A percentile compares a stretch with the other conserved stretches of the same genome.
phyloP scores from a whole-genome alignment of 2,329 filamentous ascomycete genomes.

The Onygena corvina region DNA sequence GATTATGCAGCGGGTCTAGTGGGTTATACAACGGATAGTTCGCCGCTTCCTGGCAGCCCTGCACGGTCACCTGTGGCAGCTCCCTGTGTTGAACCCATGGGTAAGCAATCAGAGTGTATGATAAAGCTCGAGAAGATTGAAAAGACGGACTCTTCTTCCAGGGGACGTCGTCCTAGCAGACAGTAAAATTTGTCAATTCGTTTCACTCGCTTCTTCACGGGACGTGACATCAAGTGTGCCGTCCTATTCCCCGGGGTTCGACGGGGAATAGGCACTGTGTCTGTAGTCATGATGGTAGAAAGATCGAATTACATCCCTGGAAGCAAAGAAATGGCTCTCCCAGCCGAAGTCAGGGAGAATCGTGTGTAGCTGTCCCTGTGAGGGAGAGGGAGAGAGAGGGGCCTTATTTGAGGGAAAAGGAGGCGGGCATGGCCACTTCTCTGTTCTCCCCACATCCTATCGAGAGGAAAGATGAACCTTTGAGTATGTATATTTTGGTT shows the following conservation, averaged over 20 bases:
- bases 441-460: neutral
- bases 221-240: too few relatives aligned
- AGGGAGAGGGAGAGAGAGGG: neutral
- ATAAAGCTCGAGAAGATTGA: neutral
- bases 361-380: neutral
- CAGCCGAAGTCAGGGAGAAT: neutral
- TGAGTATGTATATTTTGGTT: neutral
- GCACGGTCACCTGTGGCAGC: neutral
- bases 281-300: too few relatives aligned
- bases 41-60: slow-evolving; percentile 23
- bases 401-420: neutral
- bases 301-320: too few relatives aligned
- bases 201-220: neutral
- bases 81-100: neutral
- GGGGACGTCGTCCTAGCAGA: neutral
- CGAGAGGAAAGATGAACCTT: neutral
- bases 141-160: neutral
- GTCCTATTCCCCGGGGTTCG: too few relatives aligned
- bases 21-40: slow-evolving; percentile 30
- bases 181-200: neutral
- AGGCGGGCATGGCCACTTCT: neutral
- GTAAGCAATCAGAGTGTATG: neutral
- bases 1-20: slow-evolving; percentile 27
- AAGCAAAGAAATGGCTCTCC: neutral
- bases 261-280: too few relatives aligned